These are phyloP conservation scores for Lachancea lanzarotensis DNA, from an alignment of 805 yeast species.

Conservation along the genomic window DNA sequence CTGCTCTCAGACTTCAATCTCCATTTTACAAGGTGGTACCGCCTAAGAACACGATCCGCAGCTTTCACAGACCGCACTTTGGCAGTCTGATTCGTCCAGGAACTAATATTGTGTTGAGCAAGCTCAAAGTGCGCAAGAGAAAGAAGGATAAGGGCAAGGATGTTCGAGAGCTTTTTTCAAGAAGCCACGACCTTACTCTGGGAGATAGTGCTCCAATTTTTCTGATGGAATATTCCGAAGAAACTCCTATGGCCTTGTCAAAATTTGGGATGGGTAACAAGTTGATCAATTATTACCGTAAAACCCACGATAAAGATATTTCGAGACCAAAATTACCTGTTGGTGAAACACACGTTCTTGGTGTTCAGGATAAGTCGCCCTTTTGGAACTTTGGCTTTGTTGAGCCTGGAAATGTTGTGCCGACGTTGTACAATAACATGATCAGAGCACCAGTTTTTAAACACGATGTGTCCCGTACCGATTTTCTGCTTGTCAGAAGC, in stretches of 20 bases:
- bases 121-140: conserved; percentile 69
- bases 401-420: conserved; percentile 88
- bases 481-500: conserved; percentile 72
- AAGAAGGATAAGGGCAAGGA: conserved; percentile 87
- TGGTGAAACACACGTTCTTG: conserved; percentile 93
- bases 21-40: conserved; percentile 84
- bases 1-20: conserved; percentile 79
- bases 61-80: conserved; percentile 75
- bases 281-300: conserved; percentile 86
- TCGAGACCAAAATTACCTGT: conserved; percentile 80
- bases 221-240: conserved; percentile 85
- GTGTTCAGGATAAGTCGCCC: conserved; percentile 94
- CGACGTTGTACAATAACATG: conserved; percentile 88
- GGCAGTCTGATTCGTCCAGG: conserved; percentile 60
- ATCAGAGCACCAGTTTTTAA: conserved; percentile 86
- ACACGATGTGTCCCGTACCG: conserved; percentile 74
- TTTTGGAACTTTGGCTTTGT: conserved; percentile 98
- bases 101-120: conserved; percentile 66
- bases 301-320: conserved; percentile 70
- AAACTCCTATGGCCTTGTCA: conserved; percentile 71
- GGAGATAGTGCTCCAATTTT: conserved; percentile 78
- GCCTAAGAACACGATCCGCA: conserved; percentile 59
- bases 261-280: conserved; percentile 96
- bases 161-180: conserved; percentile 62
- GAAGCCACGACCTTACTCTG: conserved; percentile 67